phyloP scores from a whole-genome alignment of 495 filamentous ascomycete species.

The Annulohypoxylon moriforme region DNA sequence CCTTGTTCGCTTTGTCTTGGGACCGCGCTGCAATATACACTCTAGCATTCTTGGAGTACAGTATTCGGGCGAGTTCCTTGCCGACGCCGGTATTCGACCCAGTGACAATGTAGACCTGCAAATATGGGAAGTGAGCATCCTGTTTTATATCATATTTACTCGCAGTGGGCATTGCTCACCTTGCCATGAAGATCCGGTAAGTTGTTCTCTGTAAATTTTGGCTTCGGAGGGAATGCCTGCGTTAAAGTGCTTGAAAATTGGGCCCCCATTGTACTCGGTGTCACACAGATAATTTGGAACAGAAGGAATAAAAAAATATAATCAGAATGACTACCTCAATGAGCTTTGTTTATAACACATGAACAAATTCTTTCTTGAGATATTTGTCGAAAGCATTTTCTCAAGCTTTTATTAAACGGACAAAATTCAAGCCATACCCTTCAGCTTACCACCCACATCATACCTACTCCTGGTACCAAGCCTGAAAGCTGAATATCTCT shows the following conservation, averaged over 20 bases:
- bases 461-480: neutral
- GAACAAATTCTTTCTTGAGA: neutral
- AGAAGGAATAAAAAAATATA: neutral
- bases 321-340: neutral
- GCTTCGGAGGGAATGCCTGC: slow-evolving; percentile 45
- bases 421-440: neutral
- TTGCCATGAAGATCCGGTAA: slow-evolving; percentile 44
- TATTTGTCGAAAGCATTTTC: neutral
- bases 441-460: neutral
- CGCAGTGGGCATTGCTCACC: neutral
- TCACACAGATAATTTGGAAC: neutral
- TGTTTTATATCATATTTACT: neutral
- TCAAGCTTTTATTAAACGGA: slow-evolving; percentile 1
- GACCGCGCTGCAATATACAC: slow-evolving; percentile 65
- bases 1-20: slow-evolving; percentile 42
- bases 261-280: slow-evolving; percentile 23
- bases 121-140: neutral
- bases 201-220: slow-evolving; percentile 44
- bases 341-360: neutral
- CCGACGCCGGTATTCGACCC: slow-evolving; percentile 62
- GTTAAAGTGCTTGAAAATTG: slow-evolving; percentile 33
- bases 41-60: slow-evolving; percentile 59
- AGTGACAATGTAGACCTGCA: slow-evolving; percentile 61
- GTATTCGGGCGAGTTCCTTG: slow-evolving; percentile 57
- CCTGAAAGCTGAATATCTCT: neutral